Evolutionary conservation across 2,329 filamentous ascomycete genomes (phyloP).

Genomic region (Cladosporium halotolerans): DNA sequence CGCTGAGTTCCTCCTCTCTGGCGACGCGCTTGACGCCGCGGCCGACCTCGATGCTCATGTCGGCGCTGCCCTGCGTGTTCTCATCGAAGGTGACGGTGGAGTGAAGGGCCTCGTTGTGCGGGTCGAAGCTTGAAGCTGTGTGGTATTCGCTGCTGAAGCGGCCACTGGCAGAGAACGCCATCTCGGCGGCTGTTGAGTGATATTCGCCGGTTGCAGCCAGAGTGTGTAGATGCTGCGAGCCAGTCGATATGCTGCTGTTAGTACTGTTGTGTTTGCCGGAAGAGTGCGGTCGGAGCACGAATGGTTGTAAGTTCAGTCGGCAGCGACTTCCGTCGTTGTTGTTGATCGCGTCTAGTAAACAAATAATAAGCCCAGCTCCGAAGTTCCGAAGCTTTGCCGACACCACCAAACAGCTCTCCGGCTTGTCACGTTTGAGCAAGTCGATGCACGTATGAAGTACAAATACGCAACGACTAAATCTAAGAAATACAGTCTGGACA

Average conservation of each 20-base stretch:
- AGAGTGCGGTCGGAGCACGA: neutral
- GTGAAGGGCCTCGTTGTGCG: slow-evolving; percentile 29
- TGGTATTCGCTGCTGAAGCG: slow-evolving; percentile 12
- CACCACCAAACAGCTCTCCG: too few species aligned
- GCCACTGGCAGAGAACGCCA: slow-evolving; percentile 4
- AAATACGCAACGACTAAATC: too few species aligned
- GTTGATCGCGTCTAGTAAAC: too few species aligned
- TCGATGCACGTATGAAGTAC: too few species aligned
- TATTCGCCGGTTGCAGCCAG: neutral
- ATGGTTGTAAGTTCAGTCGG: too few species aligned
- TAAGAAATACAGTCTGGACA: too few species aligned
- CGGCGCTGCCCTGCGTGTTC: slow-evolving; percentile 32
- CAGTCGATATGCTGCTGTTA: slow-evolving; percentile 5
- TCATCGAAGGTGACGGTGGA: slow-evolving; percentile 30
- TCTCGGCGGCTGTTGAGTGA: neutral
- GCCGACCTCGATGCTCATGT: slow-evolving; percentile 52
- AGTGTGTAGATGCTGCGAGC: neutral
- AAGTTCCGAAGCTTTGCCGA: too few species aligned
- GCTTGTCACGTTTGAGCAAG: too few species aligned
- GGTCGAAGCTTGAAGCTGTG: slow-evolving; percentile 21
- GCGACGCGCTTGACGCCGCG: slow-evolving; percentile 41
- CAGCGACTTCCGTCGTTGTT: too few species aligned
- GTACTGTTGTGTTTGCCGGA: neutral
- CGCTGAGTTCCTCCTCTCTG: slow-evolving; percentile 43
- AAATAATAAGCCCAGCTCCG: too few species aligned